Percentiles rank a stretch among this genome's conserved stretches.
phyloP scores from a whole-genome alignment of 306 rosid genomes.

The Cucumis melo region DNA sequence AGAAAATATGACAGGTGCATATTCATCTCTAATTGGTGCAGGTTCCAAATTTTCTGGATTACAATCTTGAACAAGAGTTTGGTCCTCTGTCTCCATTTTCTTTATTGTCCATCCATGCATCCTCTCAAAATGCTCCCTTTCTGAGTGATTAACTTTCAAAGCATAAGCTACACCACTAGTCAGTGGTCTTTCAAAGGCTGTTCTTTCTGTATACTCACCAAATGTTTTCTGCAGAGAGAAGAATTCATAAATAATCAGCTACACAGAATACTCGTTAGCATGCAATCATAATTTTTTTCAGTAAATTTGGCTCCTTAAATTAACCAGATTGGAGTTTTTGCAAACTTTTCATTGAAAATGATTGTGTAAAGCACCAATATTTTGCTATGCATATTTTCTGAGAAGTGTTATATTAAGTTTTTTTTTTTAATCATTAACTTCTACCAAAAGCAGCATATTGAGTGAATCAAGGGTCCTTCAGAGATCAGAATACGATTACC shows the following conservation, averaged over 20 bases:
- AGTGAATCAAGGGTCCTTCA: neutral
- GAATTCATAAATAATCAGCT: neutral
- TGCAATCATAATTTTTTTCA: neutral
- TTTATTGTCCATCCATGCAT: slow-evolving; percentile 82
- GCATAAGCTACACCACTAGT: slow-evolving; percentile 14
- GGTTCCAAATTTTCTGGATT: slow-evolving; percentile 78
- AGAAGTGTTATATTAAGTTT: neutral
- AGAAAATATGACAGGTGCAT: slow-evolving; percentile 96
- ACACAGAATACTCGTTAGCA: neutral
- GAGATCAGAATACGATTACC: neutral
- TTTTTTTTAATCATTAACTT: neutral
- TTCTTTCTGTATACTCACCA: slow-evolving; percentile 12
- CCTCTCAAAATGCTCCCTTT: slow-evolving; percentile 66
- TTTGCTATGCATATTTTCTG: neutral
- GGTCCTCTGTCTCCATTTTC: slow-evolving; percentile 85
- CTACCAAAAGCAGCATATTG: neutral
- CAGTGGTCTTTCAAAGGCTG: slow-evolving; percentile 9
- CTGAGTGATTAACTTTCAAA: slow-evolving; percentile 15
- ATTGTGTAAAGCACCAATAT: neutral
- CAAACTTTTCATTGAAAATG: neutral
- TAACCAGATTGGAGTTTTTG: neutral
- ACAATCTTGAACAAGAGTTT: slow-evolving; percentile 85
- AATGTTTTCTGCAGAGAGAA: slow-evolving; percentile 48
- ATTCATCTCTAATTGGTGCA: slow-evolving; percentile 92
- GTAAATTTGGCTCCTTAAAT: neutral